These are phyloP conservation scores for Collybiopsis luxurians DNA, from an alignment of 768 basidiomycete genomes.

Conservation along the genomic window DNA sequence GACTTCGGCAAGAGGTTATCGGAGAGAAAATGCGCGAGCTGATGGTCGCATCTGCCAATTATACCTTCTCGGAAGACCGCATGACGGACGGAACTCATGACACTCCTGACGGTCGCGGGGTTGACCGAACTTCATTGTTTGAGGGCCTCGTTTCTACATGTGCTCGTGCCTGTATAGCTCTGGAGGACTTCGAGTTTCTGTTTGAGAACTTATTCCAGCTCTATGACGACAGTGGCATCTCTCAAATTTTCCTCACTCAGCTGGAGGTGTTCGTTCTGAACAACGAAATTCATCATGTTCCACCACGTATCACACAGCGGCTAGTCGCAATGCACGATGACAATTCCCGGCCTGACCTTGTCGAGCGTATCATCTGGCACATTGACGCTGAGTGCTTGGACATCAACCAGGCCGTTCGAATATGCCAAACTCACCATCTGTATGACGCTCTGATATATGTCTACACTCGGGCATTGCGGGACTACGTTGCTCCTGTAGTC, in stretches of 20 bases:
- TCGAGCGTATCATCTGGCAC: slow-evolving; percentile 93
- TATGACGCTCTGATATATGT: slow-evolving; percentile 96
- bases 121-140: slow-evolving; percentile 88
- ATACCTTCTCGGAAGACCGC: slow-evolving; percentile 93
- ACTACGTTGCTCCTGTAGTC: slow-evolving; percentile 88
- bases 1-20: slow-evolving; percentile 60
- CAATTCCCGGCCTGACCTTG: slow-evolving; percentile 64
- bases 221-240: slow-evolving; percentile 82
- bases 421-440: slow-evolving; percentile 80
- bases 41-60: slow-evolving; percentile 83
- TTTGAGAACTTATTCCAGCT: slow-evolving; percentile 93
- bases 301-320: slow-evolving; percentile 85
- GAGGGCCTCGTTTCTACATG: slow-evolving; percentile 81
- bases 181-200: slow-evolving; percentile 80
- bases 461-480: slow-evolving; percentile 83
- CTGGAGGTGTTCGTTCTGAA: slow-evolving; percentile 82
- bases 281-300: slow-evolving; percentile 68
- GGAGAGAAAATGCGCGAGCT: slow-evolving; percentile 77
- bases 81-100: slow-evolving; percentile 87
- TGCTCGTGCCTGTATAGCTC: slow-evolving; percentile 75
- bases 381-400: slow-evolving; percentile 90
- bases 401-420: slow-evolving; percentile 84
- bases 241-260: slow-evolving; percentile 77
- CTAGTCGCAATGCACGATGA: slow-evolving; percentile 78
- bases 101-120: slow-evolving; percentile 81